Base-by-base conservation (phyloP, 83 land plant species). In the Thuja plicata region DNA sequence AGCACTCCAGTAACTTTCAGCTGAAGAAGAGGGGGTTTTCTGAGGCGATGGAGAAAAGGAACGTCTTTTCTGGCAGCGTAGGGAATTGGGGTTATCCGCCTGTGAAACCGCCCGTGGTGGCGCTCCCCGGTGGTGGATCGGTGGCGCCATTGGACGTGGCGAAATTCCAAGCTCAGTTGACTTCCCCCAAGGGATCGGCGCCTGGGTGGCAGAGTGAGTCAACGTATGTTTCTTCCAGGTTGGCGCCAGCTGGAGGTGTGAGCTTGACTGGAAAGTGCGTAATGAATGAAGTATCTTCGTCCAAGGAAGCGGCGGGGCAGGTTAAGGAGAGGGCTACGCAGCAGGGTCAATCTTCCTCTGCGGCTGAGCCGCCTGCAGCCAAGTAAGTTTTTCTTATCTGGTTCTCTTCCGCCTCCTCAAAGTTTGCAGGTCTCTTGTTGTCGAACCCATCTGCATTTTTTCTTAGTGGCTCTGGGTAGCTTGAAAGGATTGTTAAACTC, bases 41-140 rank as follows among this genome's bases (percentile, higher is more conserved):
- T 3, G 85, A 83, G 30, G 85, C 85, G 16, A 83, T 83, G 85
- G 85, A 83, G 52, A 30, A 48, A 41, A 43, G 85, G 27, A 83
- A 83, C n/a, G 13, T 30, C 4, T 83, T 46, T 46, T 83, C 85
- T 0, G 85, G 84, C n/a, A 8, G 11, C n/a, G 30, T 9, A 10
- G 82, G 52, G 50, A 43, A 46, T 21, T 83, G 85, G 85, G 85
- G 3, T 34, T 83, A 46, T 5, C 54, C 85, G 30, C 24, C 45
- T 8, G 85, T 27, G 55, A 83, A n/a, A 15, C 54, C 85, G 0
- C 38, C 79, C 17, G 17, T 35, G 15, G 79, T 76, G 19, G 40
- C 79, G 5, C 17, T 76, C 0, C 79, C 79, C 1, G 30, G 15
- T 15, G 30, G 15, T 40, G 85, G 85, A 83, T 46, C 85, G 40